phyloP scores from a whole-genome alignment of 2,329 filamentous ascomycete species.

The Epichloe brachyelytri region DNA sequence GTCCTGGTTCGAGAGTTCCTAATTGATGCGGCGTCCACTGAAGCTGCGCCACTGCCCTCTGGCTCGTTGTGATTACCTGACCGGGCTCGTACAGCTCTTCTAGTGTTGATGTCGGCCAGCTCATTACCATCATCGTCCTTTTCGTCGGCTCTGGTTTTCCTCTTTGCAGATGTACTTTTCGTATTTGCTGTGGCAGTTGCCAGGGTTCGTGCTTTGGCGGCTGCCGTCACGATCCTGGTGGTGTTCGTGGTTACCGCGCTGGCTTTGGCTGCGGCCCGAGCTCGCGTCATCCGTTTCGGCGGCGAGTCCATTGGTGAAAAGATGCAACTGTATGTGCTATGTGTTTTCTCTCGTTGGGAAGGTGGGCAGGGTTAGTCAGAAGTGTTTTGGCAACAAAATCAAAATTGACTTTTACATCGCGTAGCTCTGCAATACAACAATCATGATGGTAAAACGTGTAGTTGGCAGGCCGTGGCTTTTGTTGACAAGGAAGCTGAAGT shows the following conservation, averaged over 20 bases:
- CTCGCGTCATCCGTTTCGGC: slow-evolving; percentile 46
- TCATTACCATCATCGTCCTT: slow-evolving; percentile 31
- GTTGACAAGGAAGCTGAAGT: not conserved
- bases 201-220: slow-evolving; percentile 32
- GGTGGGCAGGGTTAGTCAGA: slow-evolving; percentile 3
- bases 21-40: not conserved
- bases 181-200: slow-evolving; percentile 18
- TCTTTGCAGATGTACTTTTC: slow-evolving; percentile 23
- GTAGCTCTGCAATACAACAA: slow-evolving; percentile 9
- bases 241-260: slow-evolving; percentile 25
- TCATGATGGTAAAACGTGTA: not conserved
- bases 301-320: slow-evolving; percentile 36
- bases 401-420: slow-evolving; percentile 12
- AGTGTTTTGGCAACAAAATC: slow-evolving; percentile 3
- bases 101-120: slow-evolving; percentile 16
- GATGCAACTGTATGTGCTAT: not conserved
- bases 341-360: not conserved
- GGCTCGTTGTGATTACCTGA: slow-evolving; percentile 27
- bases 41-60: slow-evolving; percentile 7
- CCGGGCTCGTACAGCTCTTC: slow-evolving; percentile 29
- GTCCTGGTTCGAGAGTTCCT: slow-evolving; percentile 13
- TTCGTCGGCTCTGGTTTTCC: slow-evolving; percentile 44
- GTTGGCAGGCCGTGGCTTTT: not conserved
- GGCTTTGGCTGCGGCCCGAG: slow-evolving; percentile 31
- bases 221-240: slow-evolving; percentile 34